These are phyloP conservation scores for Tulasnella sp. DNA, from an alignment of 768 basidiomycete genomes.

Conservation along the genomic window DNA sequence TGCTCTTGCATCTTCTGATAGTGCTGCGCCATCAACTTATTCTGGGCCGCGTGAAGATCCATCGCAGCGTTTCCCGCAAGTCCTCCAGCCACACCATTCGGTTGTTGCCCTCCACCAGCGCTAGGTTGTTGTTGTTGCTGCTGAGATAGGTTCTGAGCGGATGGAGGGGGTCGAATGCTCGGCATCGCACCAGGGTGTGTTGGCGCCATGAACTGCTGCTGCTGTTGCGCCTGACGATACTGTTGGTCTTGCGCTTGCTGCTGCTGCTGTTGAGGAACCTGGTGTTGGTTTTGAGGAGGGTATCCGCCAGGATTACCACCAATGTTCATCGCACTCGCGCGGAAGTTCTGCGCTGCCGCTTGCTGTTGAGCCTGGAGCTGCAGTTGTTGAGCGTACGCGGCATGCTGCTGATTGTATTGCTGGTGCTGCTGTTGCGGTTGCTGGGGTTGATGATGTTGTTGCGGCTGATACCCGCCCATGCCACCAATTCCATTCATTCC, in stretches of 20 bases:
- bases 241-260: constrained; percentile 9
- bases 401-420: not conserved
- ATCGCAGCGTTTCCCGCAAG: not conserved
- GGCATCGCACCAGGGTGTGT: constrained; percentile 12
- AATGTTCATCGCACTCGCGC: too few relatives aligned
- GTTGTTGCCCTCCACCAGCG: not conserved
- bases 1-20: constrained; percentile 5
- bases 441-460: constrained; percentile 17
- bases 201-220: constrained; percentile 5
- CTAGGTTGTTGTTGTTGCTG: not conserved
- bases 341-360: too few relatives aligned
- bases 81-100: not conserved
- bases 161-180: not conserved
- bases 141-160: not conserved
- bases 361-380: not conserved
- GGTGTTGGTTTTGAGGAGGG: not conserved
- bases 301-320: not conserved
- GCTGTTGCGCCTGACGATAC: constrained; percentile 6
- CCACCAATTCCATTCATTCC: too few relatives aligned
- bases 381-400: constrained; percentile 2
- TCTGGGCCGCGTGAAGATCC: constrained; percentile 8
- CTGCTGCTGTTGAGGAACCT: constrained; percentile 15
- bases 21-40: not conserved
- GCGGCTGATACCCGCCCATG: not conserved
- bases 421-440: constrained; percentile 9